A percentile compares a stretch with the other conserved stretches of the same genome.
Conservation (phyloP, 2,329 filamentous ascomycete species). For the Fusarium torreyae region DNA sequence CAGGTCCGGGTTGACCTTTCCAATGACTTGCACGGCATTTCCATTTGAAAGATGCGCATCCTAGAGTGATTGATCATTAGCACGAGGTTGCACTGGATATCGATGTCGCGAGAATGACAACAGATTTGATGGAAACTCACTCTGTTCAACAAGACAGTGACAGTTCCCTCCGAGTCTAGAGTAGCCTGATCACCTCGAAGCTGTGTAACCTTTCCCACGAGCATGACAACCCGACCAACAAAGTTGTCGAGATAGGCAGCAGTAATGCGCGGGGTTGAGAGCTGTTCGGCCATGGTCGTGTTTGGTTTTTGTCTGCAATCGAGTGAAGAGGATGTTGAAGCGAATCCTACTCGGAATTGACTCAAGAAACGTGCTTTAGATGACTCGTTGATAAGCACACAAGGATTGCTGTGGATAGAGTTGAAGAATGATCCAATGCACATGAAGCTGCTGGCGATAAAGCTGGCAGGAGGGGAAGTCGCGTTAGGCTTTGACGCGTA, state of each 20-base stretch:
- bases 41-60: conserved; percentile 79
- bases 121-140: conserved; percentile 61
- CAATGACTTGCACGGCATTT: conserved; percentile 82
- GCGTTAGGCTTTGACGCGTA: conserved; percentile 40
- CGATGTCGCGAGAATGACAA: conserved; percentile 12
- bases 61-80: conserved; percentile 59
- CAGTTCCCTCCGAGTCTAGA: conserved; percentile 83
- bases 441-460: conserved; percentile 32
- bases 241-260: conserved; percentile 85
- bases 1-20: conserved; percentile 82
- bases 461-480: conserved; percentile 25
- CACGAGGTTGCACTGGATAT: neutral
- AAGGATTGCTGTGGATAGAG: neutral
- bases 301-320: conserved; percentile 28
- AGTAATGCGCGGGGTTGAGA: conserved; percentile 84
- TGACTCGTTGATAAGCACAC: neutral
- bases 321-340: neutral
- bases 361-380: neutral
- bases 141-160: conserved; percentile 81
- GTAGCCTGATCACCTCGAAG: conserved; percentile 85
- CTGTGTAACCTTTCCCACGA: conserved; percentile 88
- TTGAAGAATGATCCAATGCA: neutral
- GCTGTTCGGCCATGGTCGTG: conserved; percentile 75
- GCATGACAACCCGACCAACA: conserved; percentile 80
- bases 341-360: fast-evolving